Percentiles rank a stretch among this genome's conserved stretches.
Evolutionary conservation across 1,284 basidiomycete genomes (phyloP).

Genomic region (Gymnopus androsaceus): DNA sequence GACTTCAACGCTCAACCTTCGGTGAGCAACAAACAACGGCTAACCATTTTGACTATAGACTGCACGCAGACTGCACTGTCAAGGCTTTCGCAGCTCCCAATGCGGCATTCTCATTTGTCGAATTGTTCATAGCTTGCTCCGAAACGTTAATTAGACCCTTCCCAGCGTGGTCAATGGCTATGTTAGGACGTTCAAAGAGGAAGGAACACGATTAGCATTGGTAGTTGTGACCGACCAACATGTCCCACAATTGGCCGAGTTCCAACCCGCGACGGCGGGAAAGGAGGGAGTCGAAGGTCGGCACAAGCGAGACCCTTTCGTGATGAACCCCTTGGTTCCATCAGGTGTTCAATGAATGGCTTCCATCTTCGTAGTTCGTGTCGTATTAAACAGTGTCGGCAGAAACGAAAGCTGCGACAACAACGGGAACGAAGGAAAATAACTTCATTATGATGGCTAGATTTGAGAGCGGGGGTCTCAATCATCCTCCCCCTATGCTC

Average conservation of each 20-base stretch:
- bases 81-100: conserved; percentile 34
- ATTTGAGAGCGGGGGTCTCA: background rate
- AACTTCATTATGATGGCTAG: conserved; percentile 23
- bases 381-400: conserved; percentile 40
- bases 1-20: no score
- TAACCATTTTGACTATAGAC: no score
- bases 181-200: conserved; percentile 39
- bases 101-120: conserved; percentile 34
- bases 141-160: conserved; percentile 41
- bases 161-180: conserved; percentile 42
- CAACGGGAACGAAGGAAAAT: conserved; percentile 24
- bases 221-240: conserved; percentile 39
- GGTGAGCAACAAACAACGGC: no score
- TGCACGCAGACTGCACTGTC: conserved; percentile 27
- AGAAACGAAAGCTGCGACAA: conserved; percentile 24
- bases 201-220: conserved; percentile 23
- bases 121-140: conserved; percentile 36
- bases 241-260: no score
- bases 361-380: conserved; percentile 41
- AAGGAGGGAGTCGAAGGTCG: conserved; percentile 50
- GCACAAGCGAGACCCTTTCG: conserved; percentile 35
- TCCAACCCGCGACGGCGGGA: conserved; percentile 40
- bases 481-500: no score
- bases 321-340: conserved; percentile 44
- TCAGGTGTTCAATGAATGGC: conserved; percentile 37